phyloP scores from a whole-genome alignment of 2,329 filamentous ascomycete genomes.

The Verticillium isaacii region DNA sequence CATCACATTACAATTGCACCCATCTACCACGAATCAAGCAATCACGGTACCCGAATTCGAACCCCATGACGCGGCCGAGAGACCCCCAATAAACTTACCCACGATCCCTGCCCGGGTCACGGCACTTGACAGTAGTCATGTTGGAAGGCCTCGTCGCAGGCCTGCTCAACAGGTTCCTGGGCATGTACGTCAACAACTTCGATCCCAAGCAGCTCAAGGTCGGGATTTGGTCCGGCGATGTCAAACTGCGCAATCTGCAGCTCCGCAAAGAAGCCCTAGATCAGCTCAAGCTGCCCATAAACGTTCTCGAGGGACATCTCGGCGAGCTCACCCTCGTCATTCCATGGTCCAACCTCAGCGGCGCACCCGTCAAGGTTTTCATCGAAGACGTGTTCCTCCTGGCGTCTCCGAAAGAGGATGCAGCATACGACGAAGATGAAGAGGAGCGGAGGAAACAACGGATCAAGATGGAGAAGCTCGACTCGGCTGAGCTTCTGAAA shows the following conservation, averaged over 20 bases:
- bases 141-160: constrained; percentile 95
- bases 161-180: constrained; percentile 97
- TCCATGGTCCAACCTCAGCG: constrained; percentile 94
- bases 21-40: constrained; percentile 16
- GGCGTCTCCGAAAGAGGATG: constrained; percentile 91
- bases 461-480: constrained; percentile 98
- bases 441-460: constrained; percentile 80
- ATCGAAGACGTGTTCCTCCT: constrained; percentile 97
- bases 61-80: not conserved
- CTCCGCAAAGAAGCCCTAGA: constrained; percentile 92
- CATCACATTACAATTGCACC: not conserved
- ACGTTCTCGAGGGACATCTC: constrained; percentile 92
- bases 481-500: constrained; percentile 91
- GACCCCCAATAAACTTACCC: not conserved
- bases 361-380: constrained; percentile 88
- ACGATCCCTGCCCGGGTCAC: constrained; percentile 65
- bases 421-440: constrained; percentile 87
- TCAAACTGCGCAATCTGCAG: constrained; percentile 89
- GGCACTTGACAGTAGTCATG: constrained; percentile 66
- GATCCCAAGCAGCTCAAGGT: constrained; percentile 97
- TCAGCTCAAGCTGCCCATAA: constrained; percentile 92
- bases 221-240: constrained; percentile 98
- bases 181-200: constrained; percentile 99
- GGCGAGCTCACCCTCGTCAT: constrained; percentile 89
- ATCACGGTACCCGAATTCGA: constrained; percentile 9